Conservation (phyloP, 257 asterid species). For the Fraxinus anomala region DNA sequence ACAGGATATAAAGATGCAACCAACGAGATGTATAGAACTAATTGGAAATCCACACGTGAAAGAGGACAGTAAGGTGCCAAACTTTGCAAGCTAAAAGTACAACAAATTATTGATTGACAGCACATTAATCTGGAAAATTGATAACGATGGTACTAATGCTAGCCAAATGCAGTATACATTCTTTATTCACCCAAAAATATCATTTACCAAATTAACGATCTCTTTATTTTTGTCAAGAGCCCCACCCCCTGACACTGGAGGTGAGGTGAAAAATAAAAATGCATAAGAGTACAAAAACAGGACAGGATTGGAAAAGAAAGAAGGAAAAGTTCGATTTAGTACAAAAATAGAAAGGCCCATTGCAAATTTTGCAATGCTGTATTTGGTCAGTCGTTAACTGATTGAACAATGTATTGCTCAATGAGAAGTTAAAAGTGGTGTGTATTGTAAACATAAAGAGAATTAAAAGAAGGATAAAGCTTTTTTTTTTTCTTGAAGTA, state of each 20-base stretch:
- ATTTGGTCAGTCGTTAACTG: not conserved
- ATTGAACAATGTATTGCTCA: not conserved
- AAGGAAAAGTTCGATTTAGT: not conserved
- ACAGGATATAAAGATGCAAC: slow-evolving; percentile 10
- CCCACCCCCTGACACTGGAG: not conserved
- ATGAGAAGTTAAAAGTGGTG: not conserved
- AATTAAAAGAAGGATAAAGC: slow-evolving; percentile 14
- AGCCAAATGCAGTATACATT: not conserved
- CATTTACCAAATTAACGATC: not conserved
- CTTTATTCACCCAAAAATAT: not conserved
- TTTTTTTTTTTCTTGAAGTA: slow-evolving; percentile 25
- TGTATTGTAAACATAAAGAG: slow-evolving; percentile 1
- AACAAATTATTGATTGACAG: not conserved
- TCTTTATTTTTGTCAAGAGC: not conserved
- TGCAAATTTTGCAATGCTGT: not conserved
- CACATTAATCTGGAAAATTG: slow-evolving; percentile 5
- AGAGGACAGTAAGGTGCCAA: slow-evolving; percentile 12
- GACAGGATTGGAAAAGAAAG: not conserved
- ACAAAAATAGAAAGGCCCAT: not conserved
- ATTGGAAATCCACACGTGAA: not conserved
- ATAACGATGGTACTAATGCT: not conserved
- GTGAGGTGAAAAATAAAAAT: not conserved
- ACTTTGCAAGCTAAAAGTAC: not conserved
- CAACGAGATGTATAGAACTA: not conserved
- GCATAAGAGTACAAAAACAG: not conserved